These are phyloP conservation scores for Cadophora sp. DNA, from an alignment of 2,329 filamentous ascomycete species.

Conservation along the genomic window DNA sequence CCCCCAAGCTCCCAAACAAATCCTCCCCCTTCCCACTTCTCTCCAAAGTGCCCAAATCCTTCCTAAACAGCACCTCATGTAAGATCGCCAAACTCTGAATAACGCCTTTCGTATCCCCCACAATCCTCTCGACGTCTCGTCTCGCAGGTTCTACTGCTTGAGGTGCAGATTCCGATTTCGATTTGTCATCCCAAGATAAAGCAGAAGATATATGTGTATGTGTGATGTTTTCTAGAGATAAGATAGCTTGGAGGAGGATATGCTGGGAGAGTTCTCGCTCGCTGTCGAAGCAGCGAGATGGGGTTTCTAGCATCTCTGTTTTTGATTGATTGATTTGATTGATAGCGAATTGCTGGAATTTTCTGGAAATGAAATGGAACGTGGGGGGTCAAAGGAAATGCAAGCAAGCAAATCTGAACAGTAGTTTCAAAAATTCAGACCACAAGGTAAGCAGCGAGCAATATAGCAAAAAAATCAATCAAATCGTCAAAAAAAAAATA, in stretches of 20 bases:
- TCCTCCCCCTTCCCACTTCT: too few species aligned
- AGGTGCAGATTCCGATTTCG: not conserved
- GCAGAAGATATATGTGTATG: not conserved
- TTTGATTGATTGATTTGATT: too few species aligned
- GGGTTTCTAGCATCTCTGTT: conserved; percentile 4
- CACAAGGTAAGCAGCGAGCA: too few species aligned
- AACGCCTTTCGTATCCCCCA: not conserved
- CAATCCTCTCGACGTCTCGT: not conserved
- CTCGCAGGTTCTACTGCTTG: too few species aligned
- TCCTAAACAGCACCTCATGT: conserved; percentile 6
- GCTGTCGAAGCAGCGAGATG: not conserved
- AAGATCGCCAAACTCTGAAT: conserved; percentile 1
- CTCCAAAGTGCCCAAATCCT: not conserved
- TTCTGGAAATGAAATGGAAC: too few species aligned
- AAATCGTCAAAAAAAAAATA: too few species aligned
- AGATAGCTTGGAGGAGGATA: conserved; percentile 17
- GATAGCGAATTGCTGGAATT: too few species aligned
- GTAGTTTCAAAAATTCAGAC: too few species aligned
- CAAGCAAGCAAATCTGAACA: too few species aligned
- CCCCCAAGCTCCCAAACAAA: too few species aligned
- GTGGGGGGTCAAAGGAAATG: too few species aligned
- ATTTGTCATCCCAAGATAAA: not conserved
- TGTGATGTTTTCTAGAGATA: not conserved
- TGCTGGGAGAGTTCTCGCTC: conserved; percentile 14
- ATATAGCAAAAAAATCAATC: too few species aligned